These are phyloP conservation scores for Hymenotorrendiella dingleyae DNA, from an alignment of 2,329 filamentous ascomycete species.

Conservation along the genomic window DNA sequence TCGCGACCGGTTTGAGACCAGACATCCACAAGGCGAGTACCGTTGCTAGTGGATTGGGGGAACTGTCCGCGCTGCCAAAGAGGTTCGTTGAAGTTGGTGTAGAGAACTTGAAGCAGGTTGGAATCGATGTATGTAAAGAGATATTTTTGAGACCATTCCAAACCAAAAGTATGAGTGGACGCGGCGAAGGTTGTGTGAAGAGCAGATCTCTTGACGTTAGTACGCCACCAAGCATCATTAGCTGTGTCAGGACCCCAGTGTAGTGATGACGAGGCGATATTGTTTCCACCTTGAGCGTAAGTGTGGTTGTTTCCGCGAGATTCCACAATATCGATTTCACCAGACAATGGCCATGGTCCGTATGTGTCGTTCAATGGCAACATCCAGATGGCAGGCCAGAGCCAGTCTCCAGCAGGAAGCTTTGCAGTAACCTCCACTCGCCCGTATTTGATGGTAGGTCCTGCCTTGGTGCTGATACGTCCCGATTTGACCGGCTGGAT, in stretches of 20 bases:
- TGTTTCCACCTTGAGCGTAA: slow-evolving; percentile 71
- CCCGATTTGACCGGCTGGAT: slow-evolving; percentile 74
- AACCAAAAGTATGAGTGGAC: slow-evolving; percentile 68
- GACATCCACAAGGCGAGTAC: slow-evolving; percentile 55
- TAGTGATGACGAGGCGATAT: slow-evolving; percentile 71
- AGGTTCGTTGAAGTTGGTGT: slow-evolving; percentile 64
- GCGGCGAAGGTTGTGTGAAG: slow-evolving; percentile 68
- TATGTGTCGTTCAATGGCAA: slow-evolving; percentile 68
- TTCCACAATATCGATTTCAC: slow-evolving; percentile 80
- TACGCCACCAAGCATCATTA: slow-evolving; percentile 78
- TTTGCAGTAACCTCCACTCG: slow-evolving; percentile 75
- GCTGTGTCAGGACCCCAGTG: slow-evolving; percentile 72
- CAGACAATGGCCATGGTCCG: slow-evolving; percentile 71
- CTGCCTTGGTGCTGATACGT: slow-evolving; percentile 68
- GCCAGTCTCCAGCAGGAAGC: slow-evolving; percentile 73
- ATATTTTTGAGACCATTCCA: slow-evolving; percentile 87
- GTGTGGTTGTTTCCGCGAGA: slow-evolving; percentile 77
- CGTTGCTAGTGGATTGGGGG: slow-evolving; percentile 57
- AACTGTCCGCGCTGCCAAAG: slow-evolving; percentile 67
- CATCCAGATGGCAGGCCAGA: slow-evolving; percentile 94
- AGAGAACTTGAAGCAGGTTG: slow-evolving; percentile 72
- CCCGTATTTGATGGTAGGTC: slow-evolving; percentile 70
- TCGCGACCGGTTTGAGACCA: slow-evolving; percentile 57
- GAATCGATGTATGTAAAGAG: slow-evolving; percentile 82
- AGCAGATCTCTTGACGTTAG: slow-evolving; percentile 69